Conservation (phyloP, 805 yeast genomes). For the Metschnikowia kunwiensis region DNA sequence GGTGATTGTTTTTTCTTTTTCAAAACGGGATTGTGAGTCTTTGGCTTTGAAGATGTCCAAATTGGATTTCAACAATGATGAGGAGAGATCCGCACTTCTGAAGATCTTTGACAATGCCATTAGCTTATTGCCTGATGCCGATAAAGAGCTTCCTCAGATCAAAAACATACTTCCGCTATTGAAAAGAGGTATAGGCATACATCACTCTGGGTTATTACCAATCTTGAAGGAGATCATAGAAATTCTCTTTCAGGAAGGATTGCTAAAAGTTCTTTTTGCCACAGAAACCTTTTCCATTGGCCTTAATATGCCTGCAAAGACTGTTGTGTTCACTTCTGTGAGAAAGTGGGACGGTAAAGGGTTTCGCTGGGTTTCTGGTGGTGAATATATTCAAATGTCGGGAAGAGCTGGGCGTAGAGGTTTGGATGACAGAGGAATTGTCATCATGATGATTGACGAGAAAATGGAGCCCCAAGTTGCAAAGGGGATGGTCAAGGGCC, state of each 20-base stretch:
- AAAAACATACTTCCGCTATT: conserved; percentile 85
- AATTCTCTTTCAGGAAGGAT: conserved; percentile 94
- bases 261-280: conserved; percentile 90
- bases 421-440: conserved; percentile 97
- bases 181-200: conserved; percentile 96
- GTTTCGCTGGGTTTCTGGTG: conserved; percentile 98
- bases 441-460: conserved; percentile 98
- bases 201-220: conserved; percentile 94
- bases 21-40: conserved; percentile 94
- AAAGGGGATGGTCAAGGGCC: conserved; percentile 99
- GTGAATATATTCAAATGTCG: conserved; percentile 99
- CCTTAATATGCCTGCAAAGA: conserved; percentile 98
- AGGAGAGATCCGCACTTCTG: conserved; percentile 86
- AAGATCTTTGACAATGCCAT: conserved; percentile 91
- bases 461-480: conserved; percentile 99
- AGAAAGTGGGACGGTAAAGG: conserved; percentile 98
- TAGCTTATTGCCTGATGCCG: conserved; percentile 81
- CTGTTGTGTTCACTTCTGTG: conserved; percentile 96
- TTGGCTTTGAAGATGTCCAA: conserved; percentile 94
- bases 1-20: conserved; percentile 96
- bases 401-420: conserved; percentile 99
- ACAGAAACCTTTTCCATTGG: conserved; percentile 99
- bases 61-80: conserved; percentile 89
- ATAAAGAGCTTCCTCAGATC: conserved; percentile 91
- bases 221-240: conserved; percentile 93